phyloP scores from a whole-genome alignment of 2,329 filamentous ascomycete genomes.

The Elsinoe fawcettii region DNA sequence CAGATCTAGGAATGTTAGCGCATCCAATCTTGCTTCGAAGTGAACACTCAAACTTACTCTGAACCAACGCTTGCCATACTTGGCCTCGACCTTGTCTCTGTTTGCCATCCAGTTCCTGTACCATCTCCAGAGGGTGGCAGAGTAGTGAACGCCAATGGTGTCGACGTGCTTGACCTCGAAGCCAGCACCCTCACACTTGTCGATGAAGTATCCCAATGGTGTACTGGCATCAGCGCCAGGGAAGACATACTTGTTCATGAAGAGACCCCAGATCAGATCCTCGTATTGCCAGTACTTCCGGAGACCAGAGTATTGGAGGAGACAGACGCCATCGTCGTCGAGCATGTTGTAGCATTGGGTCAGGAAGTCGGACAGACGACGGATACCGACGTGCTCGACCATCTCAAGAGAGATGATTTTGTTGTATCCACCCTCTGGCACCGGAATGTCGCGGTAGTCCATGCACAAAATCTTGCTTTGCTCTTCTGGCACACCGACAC shows the following conservation, averaged over 20 bases:
- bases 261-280: conserved; percentile 94
- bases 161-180: conserved; percentile 90
- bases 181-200: conserved; percentile 75
- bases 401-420: conserved; percentile 98
- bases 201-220: conserved; percentile 79
- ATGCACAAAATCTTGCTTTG: conserved; percentile 91
- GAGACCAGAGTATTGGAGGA: conserved; percentile 89
- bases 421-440: conserved; percentile 70
- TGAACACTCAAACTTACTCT: conserved; percentile 46
- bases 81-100: conserved; percentile 81
- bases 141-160: conserved; percentile 94
- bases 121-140: conserved; percentile 93
- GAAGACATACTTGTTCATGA: conserved; percentile 99
- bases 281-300: conserved; percentile 96
- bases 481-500: conserved; percentile 70
- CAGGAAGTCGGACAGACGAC: conserved; percentile 73
- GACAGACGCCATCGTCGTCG: conserved; percentile 91
- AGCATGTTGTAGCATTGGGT: conserved; percentile 90
- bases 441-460: conserved; percentile 92
- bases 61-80: conserved; percentile 95
- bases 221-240: conserved; percentile 93
- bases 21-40: neutral
- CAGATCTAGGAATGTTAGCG: conserved; percentile 55
- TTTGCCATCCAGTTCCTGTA: conserved; percentile 98
- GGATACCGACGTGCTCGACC: conserved; percentile 96